These are phyloP conservation scores for Penicillium maclennaniae DNA, from an alignment of 495 filamentous ascomycete species.

Conservation along the genomic window DNA sequence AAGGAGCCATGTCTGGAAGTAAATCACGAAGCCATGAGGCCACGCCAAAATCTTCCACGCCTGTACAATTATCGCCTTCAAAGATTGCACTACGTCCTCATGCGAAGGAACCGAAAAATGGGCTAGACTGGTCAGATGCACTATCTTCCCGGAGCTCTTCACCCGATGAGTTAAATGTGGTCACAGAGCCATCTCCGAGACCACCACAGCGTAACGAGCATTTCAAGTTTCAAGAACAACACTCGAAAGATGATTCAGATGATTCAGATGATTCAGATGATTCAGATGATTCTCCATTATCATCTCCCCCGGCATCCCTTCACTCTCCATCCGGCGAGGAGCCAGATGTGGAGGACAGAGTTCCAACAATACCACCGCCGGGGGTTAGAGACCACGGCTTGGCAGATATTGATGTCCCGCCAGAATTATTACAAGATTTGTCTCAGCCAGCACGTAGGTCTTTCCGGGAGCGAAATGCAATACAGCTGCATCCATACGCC, in stretches of 20 bases:
- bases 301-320: slow-evolving; percentile 37
- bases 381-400: slow-evolving; percentile 6
- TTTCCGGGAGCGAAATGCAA: slow-evolving; percentile 66
- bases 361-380: not conserved
- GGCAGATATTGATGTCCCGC: slow-evolving; percentile 26
- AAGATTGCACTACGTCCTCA: not conserved
- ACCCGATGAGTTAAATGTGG: slow-evolving; percentile 31
- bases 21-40: slow-evolving; percentile 9
- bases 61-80: not conserved
- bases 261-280: slow-evolving; percentile 30
- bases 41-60: slow-evolving; percentile 7
- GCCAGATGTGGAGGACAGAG: slow-evolving; percentile 1
- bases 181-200: slow-evolving; percentile 13
- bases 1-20: not conserved
- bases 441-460: slow-evolving; percentile 36
- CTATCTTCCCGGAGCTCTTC: slow-evolving; percentile 18
- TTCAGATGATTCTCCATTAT: slow-evolving; percentile 40
- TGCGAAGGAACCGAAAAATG: not conserved
- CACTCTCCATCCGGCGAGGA: slow-evolving; percentile 10
- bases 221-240: not conserved
- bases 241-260: slow-evolving; percentile 5
- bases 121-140: not conserved
- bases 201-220: not conserved
- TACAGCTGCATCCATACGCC: slow-evolving; percentile 71
- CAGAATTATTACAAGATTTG: slow-evolving; percentile 31